Evolutionary conservation across 75 land plant genomes (phyloP).

Genomic region (Selaginella moellendorffii): DNA sequence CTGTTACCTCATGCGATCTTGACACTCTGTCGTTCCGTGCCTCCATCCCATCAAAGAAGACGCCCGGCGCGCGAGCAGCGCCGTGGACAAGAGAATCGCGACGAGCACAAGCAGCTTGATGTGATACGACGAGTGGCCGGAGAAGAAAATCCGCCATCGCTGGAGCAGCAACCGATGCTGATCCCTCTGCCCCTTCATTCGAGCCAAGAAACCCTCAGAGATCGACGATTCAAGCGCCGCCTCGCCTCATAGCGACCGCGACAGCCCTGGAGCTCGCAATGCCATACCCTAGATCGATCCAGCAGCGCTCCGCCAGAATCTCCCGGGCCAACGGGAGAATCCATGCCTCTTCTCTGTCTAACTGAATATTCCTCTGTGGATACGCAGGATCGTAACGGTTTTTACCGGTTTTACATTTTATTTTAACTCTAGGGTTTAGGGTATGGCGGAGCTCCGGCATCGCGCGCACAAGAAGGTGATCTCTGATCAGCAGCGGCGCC

Average conservation of each 20-base stretch:
- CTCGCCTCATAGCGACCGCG: background rate
- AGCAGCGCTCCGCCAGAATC: background rate
- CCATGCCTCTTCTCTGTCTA: no score
- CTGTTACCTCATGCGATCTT: background rate
- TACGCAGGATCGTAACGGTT: background rate
- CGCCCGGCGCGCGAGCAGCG: background rate
- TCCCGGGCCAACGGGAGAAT: no score
- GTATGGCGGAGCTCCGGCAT: constrained; percentile 14
- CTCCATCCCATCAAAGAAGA: background rate
- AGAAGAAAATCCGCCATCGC: background rate
- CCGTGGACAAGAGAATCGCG: background rate
- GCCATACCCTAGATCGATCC: background rate
- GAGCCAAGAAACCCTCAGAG: background rate
- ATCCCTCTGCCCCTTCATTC: background rate
- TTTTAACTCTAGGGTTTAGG: background rate
- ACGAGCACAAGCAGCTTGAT: background rate
- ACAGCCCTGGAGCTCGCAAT: no score
- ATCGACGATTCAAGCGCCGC: background rate
- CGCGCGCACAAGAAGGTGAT: constrained; percentile 66
- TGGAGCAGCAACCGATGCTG: background rate
- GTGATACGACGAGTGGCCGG: background rate
- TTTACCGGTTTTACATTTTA: background rate
- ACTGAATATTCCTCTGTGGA: background rate
- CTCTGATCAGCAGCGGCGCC: constrained; percentile 87
- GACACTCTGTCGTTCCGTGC: background rate